Evolutionary conservation across 73 alveolate genomes (phyloP).

Genomic region (Tetrahymena borealis): DNA sequence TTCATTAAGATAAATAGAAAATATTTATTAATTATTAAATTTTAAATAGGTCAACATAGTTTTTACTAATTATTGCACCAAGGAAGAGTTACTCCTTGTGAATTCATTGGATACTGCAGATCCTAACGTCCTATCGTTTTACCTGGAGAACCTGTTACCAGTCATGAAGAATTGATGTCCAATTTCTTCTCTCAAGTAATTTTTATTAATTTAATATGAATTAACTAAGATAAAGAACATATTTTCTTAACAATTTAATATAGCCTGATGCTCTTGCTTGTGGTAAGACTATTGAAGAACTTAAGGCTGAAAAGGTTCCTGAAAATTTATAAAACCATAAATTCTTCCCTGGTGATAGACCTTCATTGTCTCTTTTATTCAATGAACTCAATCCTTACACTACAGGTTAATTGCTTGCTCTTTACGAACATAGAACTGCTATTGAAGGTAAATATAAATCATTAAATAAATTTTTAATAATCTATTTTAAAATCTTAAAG

Average conservation of each 20-base stretch:
- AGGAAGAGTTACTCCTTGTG: slow-evolving; percentile 67
- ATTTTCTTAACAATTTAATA: not conserved
- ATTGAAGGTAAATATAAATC: slow-evolving; percentile 25
- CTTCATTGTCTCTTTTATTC: slow-evolving; percentile 43
- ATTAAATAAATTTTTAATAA: not conserved
- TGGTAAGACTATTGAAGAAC: slow-evolving; percentile 58
- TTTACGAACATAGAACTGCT: slow-evolving; percentile 70
- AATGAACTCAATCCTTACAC: slow-evolving; percentile 47
- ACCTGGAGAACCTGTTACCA: slow-evolving; percentile 54
- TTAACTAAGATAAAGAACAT: not conserved
- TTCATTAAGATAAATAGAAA: no score
- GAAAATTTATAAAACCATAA: slow-evolving; percentile 49
- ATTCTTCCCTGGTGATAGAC: slow-evolving; percentile 66
- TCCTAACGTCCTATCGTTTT: slow-evolving; percentile 46
- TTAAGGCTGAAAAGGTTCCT: slow-evolving; percentile 58
- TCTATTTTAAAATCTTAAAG: not conserved
- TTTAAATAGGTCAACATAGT: slow-evolving; percentile 56
- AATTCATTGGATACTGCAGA: slow-evolving; percentile 59
- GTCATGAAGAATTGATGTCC: slow-evolving; percentile 73
- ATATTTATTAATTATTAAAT: not conserved
- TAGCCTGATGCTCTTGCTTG: slow-evolving; percentile 76
- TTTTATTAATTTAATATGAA: not conserved
- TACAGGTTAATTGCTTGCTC: slow-evolving; percentile 56
- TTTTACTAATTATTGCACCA: slow-evolving; percentile 68
- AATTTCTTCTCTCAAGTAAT: slow-evolving; percentile 62